Evolutionary conservation across 192 early-diverging fungal species (phyloP).

Genomic region (Mycoemilia scoparia): DNA sequence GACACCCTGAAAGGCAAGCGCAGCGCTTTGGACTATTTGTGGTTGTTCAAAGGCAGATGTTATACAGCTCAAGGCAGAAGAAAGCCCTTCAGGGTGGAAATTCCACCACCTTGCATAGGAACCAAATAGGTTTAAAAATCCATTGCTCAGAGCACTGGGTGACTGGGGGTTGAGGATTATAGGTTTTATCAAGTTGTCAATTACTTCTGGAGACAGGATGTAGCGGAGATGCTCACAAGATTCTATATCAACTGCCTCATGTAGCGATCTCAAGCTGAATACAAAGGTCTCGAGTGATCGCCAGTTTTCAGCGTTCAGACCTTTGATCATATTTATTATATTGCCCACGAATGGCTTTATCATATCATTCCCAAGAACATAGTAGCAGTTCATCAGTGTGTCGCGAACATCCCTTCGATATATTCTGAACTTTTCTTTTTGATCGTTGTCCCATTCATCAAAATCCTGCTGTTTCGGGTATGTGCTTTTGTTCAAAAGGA

Average conservation of each 20-base stretch:
- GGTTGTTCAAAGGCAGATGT: slow-evolving; percentile 38
- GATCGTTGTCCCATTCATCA: slow-evolving; percentile 34
- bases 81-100: slow-evolving; percentile 35
- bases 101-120: slow-evolving; percentile 54
- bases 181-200: background rate
- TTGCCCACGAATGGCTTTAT: slow-evolving; percentile 25
- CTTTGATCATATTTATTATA: slow-evolving; percentile 4
- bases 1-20: slow-evolving; percentile 42
- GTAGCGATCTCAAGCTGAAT: slow-evolving; percentile 43
- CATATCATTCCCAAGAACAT: slow-evolving; percentile 39
- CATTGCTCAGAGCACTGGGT: slow-evolving; percentile 7
- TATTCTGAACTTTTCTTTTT: slow-evolving; percentile 34
- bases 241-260: slow-evolving; percentile 34
- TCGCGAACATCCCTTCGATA: slow-evolving; percentile 60
- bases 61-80: slow-evolving; percentile 39
- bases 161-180: background rate
- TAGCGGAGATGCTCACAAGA: too few species aligned
- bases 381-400: slow-evolving; percentile 48
- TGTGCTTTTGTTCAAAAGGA: slow-evolving; percentile 35
- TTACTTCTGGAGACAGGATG: background rate
- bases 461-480: slow-evolving; percentile 35
- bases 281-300: slow-evolving; percentile 37
- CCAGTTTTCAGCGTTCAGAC: slow-evolving; percentile 9
- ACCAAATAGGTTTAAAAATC: slow-evolving; percentile 22
- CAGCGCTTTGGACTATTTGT: slow-evolving; percentile 35